Evolutionary conservation across 2,329 filamentous ascomycete genomes (phyloP).

Genomic region (Verticillium isaacii): DNA sequence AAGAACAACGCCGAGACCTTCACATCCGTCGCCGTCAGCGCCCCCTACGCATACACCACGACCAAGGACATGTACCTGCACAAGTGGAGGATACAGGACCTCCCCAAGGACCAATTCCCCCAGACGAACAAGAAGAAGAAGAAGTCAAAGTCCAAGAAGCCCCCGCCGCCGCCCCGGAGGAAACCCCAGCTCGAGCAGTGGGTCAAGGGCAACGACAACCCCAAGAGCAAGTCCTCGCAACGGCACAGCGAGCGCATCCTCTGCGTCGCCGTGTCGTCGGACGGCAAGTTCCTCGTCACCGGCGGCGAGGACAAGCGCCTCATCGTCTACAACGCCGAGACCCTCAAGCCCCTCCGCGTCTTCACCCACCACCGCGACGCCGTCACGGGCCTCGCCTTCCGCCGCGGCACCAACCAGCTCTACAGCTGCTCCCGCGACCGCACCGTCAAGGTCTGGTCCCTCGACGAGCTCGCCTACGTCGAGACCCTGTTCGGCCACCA

Average conservation of each 20-base stretch:
- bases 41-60: slow-evolving; percentile 82
- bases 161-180: slow-evolving; percentile 52
- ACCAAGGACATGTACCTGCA: slow-evolving; percentile 79
- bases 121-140: slow-evolving; percentile 54
- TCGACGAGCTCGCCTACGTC: slow-evolving; percentile 88
- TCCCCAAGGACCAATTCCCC: slow-evolving; percentile 55
- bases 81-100: slow-evolving; percentile 81
- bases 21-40: slow-evolving; percentile 74
- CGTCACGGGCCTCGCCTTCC: slow-evolving; percentile 80
- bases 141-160: slow-evolving; percentile 50
- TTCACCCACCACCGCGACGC: slow-evolving; percentile 91
- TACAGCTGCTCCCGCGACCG: slow-evolving; percentile 89
- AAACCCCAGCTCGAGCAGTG: slow-evolving; percentile 60
- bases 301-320: slow-evolving; percentile 81
- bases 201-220: slow-evolving; percentile 55
- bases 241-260: slow-evolving; percentile 80
- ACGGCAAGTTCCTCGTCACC: slow-evolving; percentile 87
- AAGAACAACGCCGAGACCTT: slow-evolving; percentile 72
- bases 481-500: slow-evolving; percentile 97
- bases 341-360: slow-evolving; percentile 71
- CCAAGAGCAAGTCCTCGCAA: slow-evolving; percentile 60
- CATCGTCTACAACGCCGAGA: slow-evolving; percentile 81
- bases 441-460: slow-evolving; percentile 91
- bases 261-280: slow-evolving; percentile 78
- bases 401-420: slow-evolving; percentile 82